A percentile compares a stretch with the other conserved stretches of the same genome.
These are phyloP conservation scores for Nothophoma quercina DNA, from an alignment of 2,329 filamentous ascomycete species.

Conservation along the genomic window DNA sequence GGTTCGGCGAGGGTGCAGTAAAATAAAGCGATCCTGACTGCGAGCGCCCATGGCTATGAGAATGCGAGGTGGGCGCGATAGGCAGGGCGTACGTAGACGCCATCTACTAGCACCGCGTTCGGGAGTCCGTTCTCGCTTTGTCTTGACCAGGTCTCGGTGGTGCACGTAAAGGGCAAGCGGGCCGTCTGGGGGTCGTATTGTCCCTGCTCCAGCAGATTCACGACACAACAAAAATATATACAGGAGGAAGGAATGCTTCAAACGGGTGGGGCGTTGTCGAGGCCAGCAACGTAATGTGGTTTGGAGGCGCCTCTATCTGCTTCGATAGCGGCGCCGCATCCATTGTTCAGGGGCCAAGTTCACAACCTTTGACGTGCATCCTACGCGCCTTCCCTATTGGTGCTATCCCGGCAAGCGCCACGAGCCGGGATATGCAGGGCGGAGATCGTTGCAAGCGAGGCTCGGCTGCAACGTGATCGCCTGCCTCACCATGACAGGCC, in stretches of 20 bases:
- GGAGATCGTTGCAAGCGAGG: slow-evolving; percentile 16
- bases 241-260: slow-evolving; percentile 10
- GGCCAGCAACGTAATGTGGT: slow-evolving; percentile 18
- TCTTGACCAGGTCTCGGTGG: slow-evolving; percentile 27
- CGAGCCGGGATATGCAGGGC: slow-evolving; percentile 9
- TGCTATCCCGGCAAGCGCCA: slow-evolving; percentile 13
- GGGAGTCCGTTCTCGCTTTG: slow-evolving; percentile 24
- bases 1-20: slow-evolving; percentile 33
- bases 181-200: slow-evolving; percentile 15
- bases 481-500: slow-evolving; percentile 24
- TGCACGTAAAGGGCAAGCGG: slow-evolving; percentile 22
- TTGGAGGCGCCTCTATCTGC: slow-evolving; percentile 24
- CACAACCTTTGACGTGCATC: slow-evolving; percentile 17
- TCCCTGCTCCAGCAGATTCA: neutral
- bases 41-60: slow-evolving; percentile 49
- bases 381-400: slow-evolving; percentile 21
- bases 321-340: slow-evolving; percentile 25
- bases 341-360: slow-evolving; percentile 18
- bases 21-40: slow-evolving; percentile 43
- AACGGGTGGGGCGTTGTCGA: slow-evolving; percentile 16
- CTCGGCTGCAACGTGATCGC: slow-evolving; percentile 23
- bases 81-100: slow-evolving; percentile 57
- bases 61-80: slow-evolving; percentile 39
- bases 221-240: slow-evolving; percentile 1
- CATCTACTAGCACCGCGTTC: slow-evolving; percentile 43